Conservation (phyloP, 768 basidiomycete species). For the Goffeauzyma gilvescens region DNA sequence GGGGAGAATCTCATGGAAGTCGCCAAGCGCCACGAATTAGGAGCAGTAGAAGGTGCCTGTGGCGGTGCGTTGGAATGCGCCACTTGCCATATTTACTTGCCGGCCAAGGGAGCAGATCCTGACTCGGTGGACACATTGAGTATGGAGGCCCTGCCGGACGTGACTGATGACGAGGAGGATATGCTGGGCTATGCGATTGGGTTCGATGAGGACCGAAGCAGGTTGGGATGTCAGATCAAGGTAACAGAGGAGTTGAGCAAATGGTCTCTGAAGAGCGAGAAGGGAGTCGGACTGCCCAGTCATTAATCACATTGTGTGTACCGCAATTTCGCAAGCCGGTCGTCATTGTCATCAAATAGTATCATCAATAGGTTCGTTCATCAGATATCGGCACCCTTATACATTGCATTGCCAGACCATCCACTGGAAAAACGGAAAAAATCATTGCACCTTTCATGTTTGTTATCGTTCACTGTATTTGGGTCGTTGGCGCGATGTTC, state of each 20-base stretch:
- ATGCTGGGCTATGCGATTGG: conserved; percentile 28
- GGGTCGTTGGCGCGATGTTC: no score
- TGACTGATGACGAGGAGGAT: conserved; percentile 24
- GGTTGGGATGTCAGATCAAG: conserved; percentile 27
- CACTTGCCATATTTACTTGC: conserved; percentile 28
- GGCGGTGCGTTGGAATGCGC: conserved; percentile 30
- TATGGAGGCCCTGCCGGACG: no score
- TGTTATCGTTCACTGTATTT: no score
- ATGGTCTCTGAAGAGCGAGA: conserved; percentile 18
- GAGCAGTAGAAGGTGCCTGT: conserved; percentile 26
- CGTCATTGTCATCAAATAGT: no score
- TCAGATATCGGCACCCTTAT: no score
- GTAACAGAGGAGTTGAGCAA: conserved; percentile 19
- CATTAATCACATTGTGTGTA: no score
- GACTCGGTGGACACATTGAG: no score
- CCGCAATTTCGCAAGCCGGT: no score
- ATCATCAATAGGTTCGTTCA: no score
- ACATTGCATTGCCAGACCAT: no score
- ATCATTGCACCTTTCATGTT: no score
- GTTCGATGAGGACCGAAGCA: conserved; percentile 18
- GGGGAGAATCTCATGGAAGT: conserved; percentile 23
- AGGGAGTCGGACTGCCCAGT: conserved; percentile 21
- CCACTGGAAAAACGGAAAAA: no score
- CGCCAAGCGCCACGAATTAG: conserved; percentile 20
- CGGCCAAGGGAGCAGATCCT: neutral